Percentiles rank a stretch among this genome's conserved stretches.
phyloP scores from a whole-genome alignment of 2,329 filamentous ascomycete species.

The Hypoxylon sp. region DNA sequence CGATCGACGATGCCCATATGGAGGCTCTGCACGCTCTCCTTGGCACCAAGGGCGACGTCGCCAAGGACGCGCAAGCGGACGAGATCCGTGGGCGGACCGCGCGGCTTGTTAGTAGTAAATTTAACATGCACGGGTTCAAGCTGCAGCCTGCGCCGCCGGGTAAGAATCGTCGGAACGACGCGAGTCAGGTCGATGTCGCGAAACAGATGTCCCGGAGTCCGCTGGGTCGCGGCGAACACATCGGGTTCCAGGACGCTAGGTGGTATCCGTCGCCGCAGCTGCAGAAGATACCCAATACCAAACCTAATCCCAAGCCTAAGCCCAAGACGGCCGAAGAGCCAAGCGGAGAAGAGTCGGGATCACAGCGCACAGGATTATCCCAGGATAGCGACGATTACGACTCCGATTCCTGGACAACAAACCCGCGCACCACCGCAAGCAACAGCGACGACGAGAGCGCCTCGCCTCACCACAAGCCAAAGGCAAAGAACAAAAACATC shows the following conservation, averaged over 20 bases:
- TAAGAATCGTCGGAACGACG: slow-evolving; percentile 4
- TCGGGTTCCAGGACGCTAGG: slow-evolving; percentile 41
- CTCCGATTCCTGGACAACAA: slow-evolving; percentile 28
- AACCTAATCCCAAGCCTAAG: background rate
- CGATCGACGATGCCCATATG: background rate
- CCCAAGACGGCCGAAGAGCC: background rate
- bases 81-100: background rate
- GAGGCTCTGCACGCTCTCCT: slow-evolving; percentile 10
- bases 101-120: slow-evolving; percentile 22
- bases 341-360: background rate
- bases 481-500: background rate
- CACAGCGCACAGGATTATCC: background rate
- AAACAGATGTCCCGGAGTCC: background rate
- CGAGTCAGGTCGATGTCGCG: background rate
- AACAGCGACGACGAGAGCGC: background rate
- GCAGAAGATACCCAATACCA: background rate
- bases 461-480: background rate
- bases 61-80: slow-evolving; percentile 1
- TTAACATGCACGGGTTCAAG: slow-evolving; percentile 34
- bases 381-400: background rate
- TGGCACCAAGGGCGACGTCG: slow-evolving; percentile 8
- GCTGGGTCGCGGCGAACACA: slow-evolving; percentile 24
- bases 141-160: slow-evolving; percentile 45
- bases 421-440: background rate
- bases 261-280: slow-evolving; percentile 7